Evolutionary conservation across 2,329 filamentous ascomycete genomes (phyloP), one percentile per base, ranked within the genome.

Genomic region (Trichoderma sp.): DNA sequence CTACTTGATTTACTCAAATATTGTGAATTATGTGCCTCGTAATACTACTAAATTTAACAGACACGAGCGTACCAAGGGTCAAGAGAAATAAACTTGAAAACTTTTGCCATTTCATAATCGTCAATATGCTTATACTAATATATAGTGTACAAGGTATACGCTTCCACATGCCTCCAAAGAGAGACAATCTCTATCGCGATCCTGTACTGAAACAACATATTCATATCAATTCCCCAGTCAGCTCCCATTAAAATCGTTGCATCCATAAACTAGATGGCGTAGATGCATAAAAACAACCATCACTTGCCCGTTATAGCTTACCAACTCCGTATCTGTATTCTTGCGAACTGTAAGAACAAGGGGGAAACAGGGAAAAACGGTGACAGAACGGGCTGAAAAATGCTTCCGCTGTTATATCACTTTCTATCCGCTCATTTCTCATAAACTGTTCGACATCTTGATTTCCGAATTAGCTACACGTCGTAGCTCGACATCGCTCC

Each of bases 401-500:
- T 5, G 8, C 21, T 47, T 24, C 13, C n/a, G 19, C 11, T 43
- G 8, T n/a, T 27, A 49, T 29, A 35, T 29, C 24, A 2, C 19
- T 27, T 43, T 33, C 47, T 19, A 47, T 24, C 8, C 5, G n/a
- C 40, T 43, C n/a, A 19, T 8, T 11, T 31, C 24, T 11, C 62
- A 68, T 35, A 70, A 14, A 13, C 49, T n/a, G 11, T 62, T 56
- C 8, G 68, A 29, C 3, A 71, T 72, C 70, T 78, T 78, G 11
- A 70, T 72, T 10, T 73, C 71, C 5, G 66, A 70, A 33, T 76
- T 75, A 5, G 72, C 70, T 71, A 79, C 74, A 8, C 74, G 69
- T 35, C 76, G 71, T 68, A 80, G 70, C 71, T 80, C 77, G 33
- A 80, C 76, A 60, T 80, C 77, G 24, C 79, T 80, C 14, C 73